phyloP scores from a whole-genome alignment of 2,329 filamentous ascomycete genomes.

The Amesomyces nigricolor region DNA sequence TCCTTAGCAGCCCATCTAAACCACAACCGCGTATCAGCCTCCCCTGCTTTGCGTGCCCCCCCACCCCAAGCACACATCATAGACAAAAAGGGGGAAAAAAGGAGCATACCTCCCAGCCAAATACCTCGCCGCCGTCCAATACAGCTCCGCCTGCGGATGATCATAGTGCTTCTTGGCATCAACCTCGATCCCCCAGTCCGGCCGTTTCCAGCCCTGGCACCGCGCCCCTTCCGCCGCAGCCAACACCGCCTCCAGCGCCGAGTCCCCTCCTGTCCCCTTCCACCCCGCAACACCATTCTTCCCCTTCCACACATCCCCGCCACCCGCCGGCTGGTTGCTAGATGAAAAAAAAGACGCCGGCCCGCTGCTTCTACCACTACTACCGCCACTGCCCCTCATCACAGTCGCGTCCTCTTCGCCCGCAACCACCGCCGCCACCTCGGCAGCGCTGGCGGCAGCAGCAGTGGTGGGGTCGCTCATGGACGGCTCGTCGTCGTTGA shows the following conservation, averaged over 20 bases:
- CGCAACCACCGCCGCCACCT: too few relatives aligned
- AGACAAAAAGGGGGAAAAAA: not conserved
- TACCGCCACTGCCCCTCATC: too few relatives aligned
- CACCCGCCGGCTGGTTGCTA: too few relatives aligned
- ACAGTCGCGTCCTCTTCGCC: too few relatives aligned
- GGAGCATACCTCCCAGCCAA: conserved; percentile 41
- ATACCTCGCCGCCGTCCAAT: conserved; percentile 23
- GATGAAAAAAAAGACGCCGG: too few relatives aligned
- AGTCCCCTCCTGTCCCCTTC: not conserved
- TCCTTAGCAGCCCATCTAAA: conserved; percentile 67
- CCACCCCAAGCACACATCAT: too few relatives aligned
- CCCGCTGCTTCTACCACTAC: too few relatives aligned
- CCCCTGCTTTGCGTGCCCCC: not conserved
- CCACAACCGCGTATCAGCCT: not conserved
- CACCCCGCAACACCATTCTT: not conserved
- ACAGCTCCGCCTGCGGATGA: not conserved
- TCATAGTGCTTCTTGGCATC: too few relatives aligned
- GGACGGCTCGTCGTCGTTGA: too few relatives aligned
- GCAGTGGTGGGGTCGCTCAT: too few relatives aligned
- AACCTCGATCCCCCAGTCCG: not conserved
- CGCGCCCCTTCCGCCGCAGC: too few relatives aligned
- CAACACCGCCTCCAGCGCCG: not conserved
- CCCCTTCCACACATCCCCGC: not conserved
- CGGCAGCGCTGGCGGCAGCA: too few relatives aligned
- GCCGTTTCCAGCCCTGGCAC: not conserved